Base-by-base conservation (phyloP, 352 stramenopile species). In the Globisporangium splendens region DNA sequence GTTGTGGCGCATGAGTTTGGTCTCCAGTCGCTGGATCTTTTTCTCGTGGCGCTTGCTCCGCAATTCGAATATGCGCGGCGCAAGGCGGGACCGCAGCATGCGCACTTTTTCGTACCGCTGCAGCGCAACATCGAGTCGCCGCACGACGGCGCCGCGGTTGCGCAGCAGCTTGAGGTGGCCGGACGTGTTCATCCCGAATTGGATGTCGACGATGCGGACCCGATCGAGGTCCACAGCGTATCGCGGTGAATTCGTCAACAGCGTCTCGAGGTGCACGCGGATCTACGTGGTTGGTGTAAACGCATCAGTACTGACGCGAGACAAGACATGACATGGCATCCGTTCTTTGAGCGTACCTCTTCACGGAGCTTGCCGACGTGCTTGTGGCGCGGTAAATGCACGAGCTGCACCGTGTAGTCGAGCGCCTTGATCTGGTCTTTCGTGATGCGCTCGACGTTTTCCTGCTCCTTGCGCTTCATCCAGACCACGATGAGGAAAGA, bases 381-480 rank as follows among this genome's bases (percentile, higher is more conserved):
- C 13, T 73, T 73, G 69, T 91, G 84, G 0, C 51, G 31, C 1
- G 84, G 84, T 14, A 93, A 51, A 50, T 82, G 77, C 44, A 86
- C 65, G 43, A 93, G 75, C 48, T 92, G 84, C 2, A 92, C 84
- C 0, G 84, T 92, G 66, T 92, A 93, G 54, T 93, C 78, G 38
- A 79, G 62, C 20, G 73, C 84, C 42, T 84, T 89, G 62, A 91
- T 73, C 51, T 90, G 79, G 49, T 80, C 64, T 18, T 83, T 73
- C 10, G 63, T 72, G 51, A 89, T 91, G 22, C 66, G 74, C 17
- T 68, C 67, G 8, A 86, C 75, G 13, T 77, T 77, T 55, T 83
- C 73, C 31, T 75, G 85, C 57, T 93, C 82, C 53, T 93, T 89
- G 4, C 59, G 54, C 46, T 82, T 82, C 61, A 92, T 75, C 84